Conservation (phyloP, 352 stramenopile species). For the Phytophthora lateralis region DNA sequence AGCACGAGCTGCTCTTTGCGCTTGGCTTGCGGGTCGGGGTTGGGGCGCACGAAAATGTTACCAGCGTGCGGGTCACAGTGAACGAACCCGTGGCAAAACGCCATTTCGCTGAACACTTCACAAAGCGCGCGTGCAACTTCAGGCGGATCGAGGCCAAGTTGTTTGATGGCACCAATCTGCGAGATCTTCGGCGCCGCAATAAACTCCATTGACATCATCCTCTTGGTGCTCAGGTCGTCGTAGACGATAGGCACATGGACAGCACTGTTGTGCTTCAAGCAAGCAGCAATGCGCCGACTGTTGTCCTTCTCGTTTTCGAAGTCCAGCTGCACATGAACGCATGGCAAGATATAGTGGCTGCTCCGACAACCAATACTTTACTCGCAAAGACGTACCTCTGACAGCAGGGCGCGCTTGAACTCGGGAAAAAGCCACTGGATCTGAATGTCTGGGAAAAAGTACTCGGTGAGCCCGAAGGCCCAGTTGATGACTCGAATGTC, state of each 20-base stretch:
- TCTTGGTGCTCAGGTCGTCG: slow-evolving; percentile 85
- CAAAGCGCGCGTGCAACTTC: slow-evolving; percentile 90
- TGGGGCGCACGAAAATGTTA: slow-evolving; percentile 91
- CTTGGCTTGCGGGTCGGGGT: slow-evolving; percentile 46
- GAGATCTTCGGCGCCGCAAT: slow-evolving; percentile 95
- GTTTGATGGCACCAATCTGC: slow-evolving; percentile 83
- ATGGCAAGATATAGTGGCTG: neutral
- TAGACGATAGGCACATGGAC: slow-evolving; percentile 89
- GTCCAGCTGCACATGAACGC: slow-evolving; percentile 56
- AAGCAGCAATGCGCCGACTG: slow-evolving; percentile 62
- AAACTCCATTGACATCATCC: slow-evolving; percentile 98
- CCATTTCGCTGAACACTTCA: slow-evolving; percentile 94
- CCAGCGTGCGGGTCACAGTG: slow-evolving; percentile 97
- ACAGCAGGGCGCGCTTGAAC: slow-evolving; percentile 82
- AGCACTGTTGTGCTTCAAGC: slow-evolving; percentile 55
- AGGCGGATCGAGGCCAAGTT: slow-evolving; percentile 76
- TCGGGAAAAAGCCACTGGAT: slow-evolving; percentile 96
- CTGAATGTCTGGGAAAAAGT: slow-evolving; percentile 92
- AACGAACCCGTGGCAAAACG: slow-evolving; percentile 95
- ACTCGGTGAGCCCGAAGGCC: slow-evolving; percentile 65
- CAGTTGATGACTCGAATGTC: slow-evolving; percentile 80
- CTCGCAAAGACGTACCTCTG: slow-evolving; percentile 51
- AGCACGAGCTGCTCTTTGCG: slow-evolving; percentile 93
- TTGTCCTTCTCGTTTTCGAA: slow-evolving; percentile 89
- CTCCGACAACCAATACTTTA: neutral